Base-by-base conservation (phyloP, 257 asterid genomes). In the Solanum chiquidenum region DNA sequence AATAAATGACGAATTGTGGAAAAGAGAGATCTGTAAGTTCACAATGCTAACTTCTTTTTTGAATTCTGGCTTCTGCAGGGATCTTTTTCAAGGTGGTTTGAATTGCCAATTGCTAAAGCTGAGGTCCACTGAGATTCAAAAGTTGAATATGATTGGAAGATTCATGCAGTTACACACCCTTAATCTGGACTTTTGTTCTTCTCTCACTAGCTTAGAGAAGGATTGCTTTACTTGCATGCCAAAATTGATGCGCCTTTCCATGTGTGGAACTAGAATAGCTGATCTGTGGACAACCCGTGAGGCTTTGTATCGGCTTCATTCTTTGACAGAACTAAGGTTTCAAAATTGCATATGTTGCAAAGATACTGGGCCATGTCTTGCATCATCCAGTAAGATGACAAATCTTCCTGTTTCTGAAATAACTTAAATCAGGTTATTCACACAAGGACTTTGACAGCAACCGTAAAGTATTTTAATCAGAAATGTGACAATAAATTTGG, bases 141-240 rank as follows among this genome's bases (percentile, higher is more conserved):
- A 85, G 25, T 86, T 88, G 82, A 62, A 87, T 79, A 73, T 83
- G 86, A 60, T 58, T 42, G 89, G 88, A 83, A 86, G 42, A 11
- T 90, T 90, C 89, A 31, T 35, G 86, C 72, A 82, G 75, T 77
- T 91, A 68, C 89, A 74, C 87, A 83, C 92, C 52, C 91, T 91
- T 75, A 86, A 79, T 83, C 90, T 91, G 64, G 91, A 91, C 73
- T 88, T 85, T 52, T 87, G 90, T 87, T 88, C 91, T 87, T 90
- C 91, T 52, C 90, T 91, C 34, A 29, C 85, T 79, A 31, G 64
- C 44, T 62, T 91, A 86, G 88, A 75, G 86, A 75, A 72, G 71
- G 89, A 87, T 88, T 91, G 85, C 77, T 91, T 87, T 75, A 72
- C 85, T 79, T 42, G 29, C 55, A 90, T 90, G 91, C 92, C 92